Evolutionary conservation across 495 filamentous ascomycete genomes (phyloP).

Genomic region (Podospora pseudocomata): DNA sequence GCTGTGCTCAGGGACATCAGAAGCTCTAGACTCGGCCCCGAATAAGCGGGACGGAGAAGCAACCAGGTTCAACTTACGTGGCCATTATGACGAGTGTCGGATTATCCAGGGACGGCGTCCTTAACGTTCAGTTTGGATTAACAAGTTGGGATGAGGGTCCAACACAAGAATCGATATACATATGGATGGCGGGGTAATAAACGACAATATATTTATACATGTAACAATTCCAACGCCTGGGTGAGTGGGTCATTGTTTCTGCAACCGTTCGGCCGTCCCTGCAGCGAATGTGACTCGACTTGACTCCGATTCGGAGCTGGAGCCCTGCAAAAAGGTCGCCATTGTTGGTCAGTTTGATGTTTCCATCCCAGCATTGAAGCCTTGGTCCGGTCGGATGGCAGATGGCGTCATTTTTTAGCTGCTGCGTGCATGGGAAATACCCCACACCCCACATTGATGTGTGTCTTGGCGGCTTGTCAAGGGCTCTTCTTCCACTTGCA

Average conservation of each 20-base stretch:
- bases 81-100: not conserved
- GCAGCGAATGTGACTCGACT: slow-evolving; percentile 1
- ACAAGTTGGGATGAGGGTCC: not conserved
- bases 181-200: not conserved
- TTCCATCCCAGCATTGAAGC: not conserved
- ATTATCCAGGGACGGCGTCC: not conserved
- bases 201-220: not conserved
- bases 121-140: not conserved
- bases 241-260: not conserved
- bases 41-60: not conserved
- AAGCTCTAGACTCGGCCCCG: not conserved
- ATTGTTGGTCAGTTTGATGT: not conserved
- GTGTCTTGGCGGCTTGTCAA: not conserved
- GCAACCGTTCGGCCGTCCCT: slow-evolving; percentile 2
- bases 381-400: slow-evolving; percentile 10
- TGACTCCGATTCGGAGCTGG: slow-evolving; percentile 17
- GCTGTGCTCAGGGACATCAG: not conserved
- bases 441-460: not conserved
- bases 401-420: slow-evolving; percentile 30
- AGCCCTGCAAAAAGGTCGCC: not conserved
- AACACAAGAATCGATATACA: not conserved
- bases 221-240: not conserved
- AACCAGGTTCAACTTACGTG: not conserved
- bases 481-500: not conserved
- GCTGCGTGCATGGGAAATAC: not conserved